Percentiles rank a stretch among this genome's conserved stretches.
phyloP scores from a whole-genome alignment of 2,329 filamentous ascomycete genomes.

The Sclerotiophoma versabilis region DNA sequence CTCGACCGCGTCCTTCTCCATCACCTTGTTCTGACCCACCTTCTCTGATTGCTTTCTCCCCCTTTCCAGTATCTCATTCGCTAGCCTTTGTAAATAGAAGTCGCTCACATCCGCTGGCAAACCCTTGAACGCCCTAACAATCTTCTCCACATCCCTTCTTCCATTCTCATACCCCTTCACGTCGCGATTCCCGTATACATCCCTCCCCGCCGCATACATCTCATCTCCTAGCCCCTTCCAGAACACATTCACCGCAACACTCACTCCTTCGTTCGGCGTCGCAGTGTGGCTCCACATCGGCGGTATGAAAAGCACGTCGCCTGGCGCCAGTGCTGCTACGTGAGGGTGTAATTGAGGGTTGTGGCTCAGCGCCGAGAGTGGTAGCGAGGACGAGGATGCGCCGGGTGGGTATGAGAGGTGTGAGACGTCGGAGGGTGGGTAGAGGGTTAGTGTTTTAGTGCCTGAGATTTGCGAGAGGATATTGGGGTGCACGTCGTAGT shows the following conservation, averaged over 20 bases:
- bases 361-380: conserved; percentile 52
- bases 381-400: conserved; percentile 77
- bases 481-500: conserved; percentile 92
- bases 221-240: conserved; percentile 71
- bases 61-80: conserved; percentile 65
- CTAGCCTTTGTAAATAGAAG: conserved; percentile 79
- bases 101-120: conserved; percentile 70
- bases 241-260: conserved; percentile 88
- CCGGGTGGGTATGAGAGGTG: conserved; percentile 76
- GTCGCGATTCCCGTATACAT: conserved; percentile 90
- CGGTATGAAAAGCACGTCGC: conserved; percentile 82
- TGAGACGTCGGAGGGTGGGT: conserved; percentile 77
- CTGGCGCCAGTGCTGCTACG: conserved; percentile 70
- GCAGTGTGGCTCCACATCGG: conserved; percentile 83
- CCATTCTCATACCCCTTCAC: conserved; percentile 84
- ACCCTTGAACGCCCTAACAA: conserved; percentile 68
- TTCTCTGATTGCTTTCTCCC: conserved; percentile 8
- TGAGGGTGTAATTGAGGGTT: conserved; percentile 56
- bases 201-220: conserved; percentile 75
- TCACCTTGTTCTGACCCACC: neutral
- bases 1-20: neutral
- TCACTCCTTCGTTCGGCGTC: conserved; percentile 61
- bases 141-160: conserved; percentile 72
- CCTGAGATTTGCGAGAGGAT: conserved; percentile 81
- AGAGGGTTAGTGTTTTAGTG: conserved; percentile 76